phyloP scores from a whole-genome alignment of 441 rosid species.

The Dalechampia spathulata region DNA sequence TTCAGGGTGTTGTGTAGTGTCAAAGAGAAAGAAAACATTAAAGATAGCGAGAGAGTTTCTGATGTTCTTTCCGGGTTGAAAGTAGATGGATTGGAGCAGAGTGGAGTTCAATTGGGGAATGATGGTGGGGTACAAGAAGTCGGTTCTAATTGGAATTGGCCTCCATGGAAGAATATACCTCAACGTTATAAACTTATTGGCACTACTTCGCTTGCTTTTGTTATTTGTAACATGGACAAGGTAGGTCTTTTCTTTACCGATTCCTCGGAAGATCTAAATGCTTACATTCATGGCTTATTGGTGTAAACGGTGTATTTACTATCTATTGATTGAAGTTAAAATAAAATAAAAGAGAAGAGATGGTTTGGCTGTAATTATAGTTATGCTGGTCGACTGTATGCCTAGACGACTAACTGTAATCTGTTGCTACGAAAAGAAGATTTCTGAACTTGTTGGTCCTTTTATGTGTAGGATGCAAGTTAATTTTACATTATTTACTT shows the following conservation, averaged over 20 bases:
- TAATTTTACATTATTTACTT: no score
- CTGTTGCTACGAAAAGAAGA: no score
- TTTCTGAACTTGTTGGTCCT: no score
- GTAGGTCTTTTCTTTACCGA: slow-evolving; percentile 30
- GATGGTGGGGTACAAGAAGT: slow-evolving; percentile 21
- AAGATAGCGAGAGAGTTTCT: slow-evolving; percentile 26
- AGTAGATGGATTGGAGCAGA: slow-evolving; percentile 24
- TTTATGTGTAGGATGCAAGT: no score
- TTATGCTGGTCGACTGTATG: not conserved
- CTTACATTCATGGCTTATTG: no score
- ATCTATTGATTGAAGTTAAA: no score
- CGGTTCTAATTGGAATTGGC: slow-evolving; percentile 55
- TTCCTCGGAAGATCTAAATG: no score
- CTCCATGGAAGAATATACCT: slow-evolving; percentile 74
- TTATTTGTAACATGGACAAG: slow-evolving; percentile 95
- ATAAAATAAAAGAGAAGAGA: no score
- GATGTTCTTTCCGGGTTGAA: slow-evolving; percentile 25
- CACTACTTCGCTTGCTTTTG: slow-evolving; percentile 83
- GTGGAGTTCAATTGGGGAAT: slow-evolving; percentile 13
- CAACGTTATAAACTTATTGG: slow-evolving; percentile 77
- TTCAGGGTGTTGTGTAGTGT: slow-evolving; percentile 45
- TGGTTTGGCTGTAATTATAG: not conserved
- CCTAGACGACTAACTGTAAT: no score
- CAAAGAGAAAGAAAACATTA: slow-evolving; percentile 48
- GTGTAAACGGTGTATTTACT: no score